Percentiles rank a stretch among this genome's conserved stretches.
Conservation (phyloP, 2,329 filamentous ascomycete genomes). For the Peltaster fructicola region DNA sequence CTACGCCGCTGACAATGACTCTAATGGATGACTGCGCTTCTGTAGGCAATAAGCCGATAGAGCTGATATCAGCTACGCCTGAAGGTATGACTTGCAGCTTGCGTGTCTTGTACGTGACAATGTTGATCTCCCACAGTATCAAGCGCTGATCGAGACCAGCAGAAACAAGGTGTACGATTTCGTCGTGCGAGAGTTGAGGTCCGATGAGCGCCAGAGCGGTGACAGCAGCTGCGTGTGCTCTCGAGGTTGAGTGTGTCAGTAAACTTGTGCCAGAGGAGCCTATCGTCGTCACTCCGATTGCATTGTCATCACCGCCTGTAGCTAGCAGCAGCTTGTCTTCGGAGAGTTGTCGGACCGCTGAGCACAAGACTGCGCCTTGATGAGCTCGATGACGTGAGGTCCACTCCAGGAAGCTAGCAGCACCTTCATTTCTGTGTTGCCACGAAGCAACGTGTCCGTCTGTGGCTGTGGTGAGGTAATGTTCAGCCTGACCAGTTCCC, state of each 20-base stretch:
- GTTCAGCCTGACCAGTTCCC: no score
- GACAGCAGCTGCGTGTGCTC: constrained; percentile 55
- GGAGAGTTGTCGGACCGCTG: constrained; percentile 20
- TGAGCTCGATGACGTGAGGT: constrained; percentile 39
- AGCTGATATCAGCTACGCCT: constrained; percentile 11
- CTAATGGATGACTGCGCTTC: constrained; percentile 10
- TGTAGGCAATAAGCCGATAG: constrained; percentile 36
- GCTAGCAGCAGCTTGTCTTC: constrained; percentile 35
- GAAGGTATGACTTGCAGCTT: constrained; percentile 18
- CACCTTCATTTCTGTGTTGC: constrained; percentile 10
- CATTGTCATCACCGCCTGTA: constrained; percentile 80
- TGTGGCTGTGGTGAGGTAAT: constrained; percentile 54
- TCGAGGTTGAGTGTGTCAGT: constrained; percentile 27
- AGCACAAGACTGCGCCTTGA: constrained; percentile 59
- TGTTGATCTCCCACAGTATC: constrained; percentile 25
- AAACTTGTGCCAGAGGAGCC: constrained; percentile 2
- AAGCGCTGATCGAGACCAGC: constrained; percentile 31
- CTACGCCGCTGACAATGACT: constrained; percentile 31
- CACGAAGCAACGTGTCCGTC: constrained; percentile 60
- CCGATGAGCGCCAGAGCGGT: constrained; percentile 34
- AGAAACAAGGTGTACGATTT: constrained; percentile 9
- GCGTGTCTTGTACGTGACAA: constrained; percentile 7
- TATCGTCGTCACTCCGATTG: constrained; percentile 42
- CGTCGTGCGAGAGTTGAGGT: constrained; percentile 1
- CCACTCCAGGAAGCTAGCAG: constrained; percentile 15